These are phyloP conservation scores for Beauveria rudraprayagi DNA, from an alignment of 2,329 filamentous ascomycete genomes.

Conservation along the genomic window DNA sequence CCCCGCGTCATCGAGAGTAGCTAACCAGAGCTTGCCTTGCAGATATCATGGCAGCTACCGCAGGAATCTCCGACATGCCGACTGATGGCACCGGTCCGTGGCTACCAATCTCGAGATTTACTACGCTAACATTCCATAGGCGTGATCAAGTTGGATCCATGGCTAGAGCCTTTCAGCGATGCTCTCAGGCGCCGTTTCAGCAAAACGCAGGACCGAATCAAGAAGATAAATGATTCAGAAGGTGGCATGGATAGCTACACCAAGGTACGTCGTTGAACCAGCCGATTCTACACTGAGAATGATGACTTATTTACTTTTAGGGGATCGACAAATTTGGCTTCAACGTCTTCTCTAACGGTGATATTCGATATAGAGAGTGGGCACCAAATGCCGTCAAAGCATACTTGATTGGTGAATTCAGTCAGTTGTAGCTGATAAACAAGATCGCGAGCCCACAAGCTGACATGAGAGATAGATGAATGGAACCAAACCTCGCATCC, in stretches of 20 bases:
- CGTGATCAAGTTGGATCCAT: conserved; percentile 80
- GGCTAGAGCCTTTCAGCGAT: conserved; percentile 76
- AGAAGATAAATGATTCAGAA: conserved; percentile 71
- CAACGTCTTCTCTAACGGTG: conserved; percentile 71
- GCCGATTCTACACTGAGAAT: not conserved
- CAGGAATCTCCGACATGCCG: conserved; percentile 39
- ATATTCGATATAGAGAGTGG: conserved; percentile 92
- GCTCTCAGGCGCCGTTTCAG: conserved; percentile 67
- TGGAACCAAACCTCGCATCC: conserved; percentile 79
- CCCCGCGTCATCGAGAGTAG: conserved; percentile 9
- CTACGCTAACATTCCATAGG: conserved; percentile 42
- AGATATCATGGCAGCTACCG: conserved; percentile 16
- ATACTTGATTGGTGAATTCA: conserved; percentile 90
- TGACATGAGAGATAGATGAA: conserved; percentile 47
- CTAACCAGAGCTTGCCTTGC: conserved; percentile 1
- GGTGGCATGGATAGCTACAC: conserved; percentile 90
- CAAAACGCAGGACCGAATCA: conserved; percentile 80
- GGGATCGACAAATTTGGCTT: conserved; percentile 83
- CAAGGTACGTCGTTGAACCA: conserved; percentile 42
- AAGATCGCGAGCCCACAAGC: not conserved
- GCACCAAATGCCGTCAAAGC: conserved; percentile 82
- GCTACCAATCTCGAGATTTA: not conserved
- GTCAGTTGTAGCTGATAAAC: conserved; percentile 37
- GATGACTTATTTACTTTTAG: conserved; percentile 34
- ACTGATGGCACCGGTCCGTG: conserved; percentile 64